These are phyloP conservation scores for Penicillium waksmanii DNA, from an alignment of 495 filamentous ascomycete species.

Conservation along the genomic window DNA sequence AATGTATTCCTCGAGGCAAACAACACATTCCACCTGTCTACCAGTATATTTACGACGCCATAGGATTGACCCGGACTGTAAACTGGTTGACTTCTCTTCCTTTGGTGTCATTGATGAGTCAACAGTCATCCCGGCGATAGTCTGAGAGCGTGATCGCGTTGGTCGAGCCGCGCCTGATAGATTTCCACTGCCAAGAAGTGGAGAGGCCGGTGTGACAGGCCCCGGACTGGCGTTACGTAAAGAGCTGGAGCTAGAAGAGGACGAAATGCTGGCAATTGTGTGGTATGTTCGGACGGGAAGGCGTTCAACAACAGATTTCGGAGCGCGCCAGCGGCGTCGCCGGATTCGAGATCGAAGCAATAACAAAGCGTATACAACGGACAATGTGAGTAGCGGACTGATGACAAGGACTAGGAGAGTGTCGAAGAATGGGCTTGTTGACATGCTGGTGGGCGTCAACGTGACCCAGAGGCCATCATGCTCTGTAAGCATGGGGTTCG, in stretches of 20 bases:
- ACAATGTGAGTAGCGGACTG: constrained; percentile 88
- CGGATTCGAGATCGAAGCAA: constrained; percentile 87
- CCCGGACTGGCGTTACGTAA: constrained; percentile 53
- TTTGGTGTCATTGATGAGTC: constrained; percentile 39
- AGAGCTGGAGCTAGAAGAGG: constrained; percentile 55
- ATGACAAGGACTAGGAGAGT: constrained; percentile 91
- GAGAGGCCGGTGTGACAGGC: constrained; percentile 72
- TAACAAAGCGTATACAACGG: constrained; percentile 89
- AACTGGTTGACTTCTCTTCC: constrained; percentile 44
- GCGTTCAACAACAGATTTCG: constrained; percentile 91
- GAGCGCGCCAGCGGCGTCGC: constrained; percentile 89
- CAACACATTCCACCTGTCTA: constrained; percentile 92
- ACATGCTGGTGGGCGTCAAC: constrained; percentile 85
- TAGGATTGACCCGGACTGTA: constrained; percentile 55
- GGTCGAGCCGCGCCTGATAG: constrained; percentile 41
- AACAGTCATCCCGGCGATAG: constrained; percentile 57
- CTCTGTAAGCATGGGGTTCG: constrained; percentile 39
- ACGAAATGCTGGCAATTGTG: constrained; percentile 63
- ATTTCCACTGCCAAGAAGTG: constrained; percentile 57
- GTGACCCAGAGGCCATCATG: constrained; percentile 95
- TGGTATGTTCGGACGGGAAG: constrained; percentile 96
- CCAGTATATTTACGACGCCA: constrained; percentile 85
- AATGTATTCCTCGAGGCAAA: constrained; percentile 95
- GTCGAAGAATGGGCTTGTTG: constrained; percentile 93
- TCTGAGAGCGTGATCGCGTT: constrained; percentile 64